Base-by-base conservation (phyloP, 305 asterid genomes). In the Caryopteris hybrid region DNA sequence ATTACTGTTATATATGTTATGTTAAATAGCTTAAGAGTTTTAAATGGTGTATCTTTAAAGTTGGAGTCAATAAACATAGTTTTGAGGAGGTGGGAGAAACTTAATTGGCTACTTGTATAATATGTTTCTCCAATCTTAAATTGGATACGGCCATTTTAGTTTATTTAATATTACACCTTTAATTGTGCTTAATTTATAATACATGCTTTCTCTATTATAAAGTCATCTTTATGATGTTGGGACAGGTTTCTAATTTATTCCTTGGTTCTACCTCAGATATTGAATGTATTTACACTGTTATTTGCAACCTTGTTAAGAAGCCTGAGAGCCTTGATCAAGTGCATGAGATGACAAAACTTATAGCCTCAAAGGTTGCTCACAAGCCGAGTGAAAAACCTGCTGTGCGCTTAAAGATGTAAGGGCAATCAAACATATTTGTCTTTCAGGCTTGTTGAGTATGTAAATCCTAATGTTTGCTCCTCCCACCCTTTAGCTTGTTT, bases 221-320 rank as follows among this genome's bases (percentile, higher is more conserved):
- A 11, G 10, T 13, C n/a, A 17, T 27, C 13, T 10, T 50, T 13
- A 3, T 42, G 21, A 50, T 20, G 27, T 43, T 45, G 52, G 45
- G 39, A 4, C 38, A 52, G 11, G 71, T 66, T 62, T 45, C 43
- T 64, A 25, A 42, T 63, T 21, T 61, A 42, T 31, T 55, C 12
- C 45, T 42, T 59, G 14, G 46, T 66, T 75, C 60, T 25, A 27
- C 58, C 53, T 52, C 88, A 94, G 99, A 89, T 78, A 87, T 91
- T 51, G 99, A 94, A 74, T 91, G 99, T 69, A 70, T 83, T 34
- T 89, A 83, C 77, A 87, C 92, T 76, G 83, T 94, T 36, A 85
- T 91, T 52, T 88, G 96, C 87, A 82, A 85, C 88, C 89, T 88
- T 73, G 97, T 91, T 53, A 89, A 86, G 86, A 85, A 81, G 84